Base-by-base conservation (phyloP, 768 basidiomycete genomes). In the Agaricus sinodeliciosus region DNA sequence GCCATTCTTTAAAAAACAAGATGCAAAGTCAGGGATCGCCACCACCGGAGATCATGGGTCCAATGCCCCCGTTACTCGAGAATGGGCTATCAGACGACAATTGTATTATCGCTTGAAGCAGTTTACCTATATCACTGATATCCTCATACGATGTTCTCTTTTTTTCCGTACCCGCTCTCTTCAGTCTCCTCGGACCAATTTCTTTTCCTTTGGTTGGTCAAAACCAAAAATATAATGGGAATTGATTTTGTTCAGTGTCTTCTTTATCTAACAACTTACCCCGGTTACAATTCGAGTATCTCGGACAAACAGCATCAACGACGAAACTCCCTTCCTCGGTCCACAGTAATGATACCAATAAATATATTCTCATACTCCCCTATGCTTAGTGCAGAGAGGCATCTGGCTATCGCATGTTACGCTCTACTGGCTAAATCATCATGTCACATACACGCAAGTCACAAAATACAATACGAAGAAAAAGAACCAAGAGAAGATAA, bases 41-140 rank as follows among this genome's bases (percentile, higher is more conserved):
- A 0, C 91, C 91, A 2, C 62, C 78, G 16, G 88, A 90, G 59
- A 77, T 93, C 46, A 91, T 93, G 87, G 91, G 90, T 1, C 79
- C 82, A 0, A 72, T 93, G 44, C 91, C 91, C 0, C 78, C 87
- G 2, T 88, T 86, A 2, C 55, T 67, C 25, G 68, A 66, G 2
- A 59, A 61, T 3, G 43, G 57, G 2, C 44, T 62, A 22, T 52
- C 54, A 8, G 62, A 63, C 4, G 67, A 65, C 40, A 59, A 59
- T 3, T 71, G 69, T 45, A 54, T 54, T 13, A 58, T 70, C 49
- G 65, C 63, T 26, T 70, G 55, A 43, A n/a, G 40, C 11, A 50
- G 15, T 41, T 7, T 26, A 37, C 40, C n/a, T 18, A 18, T 31
- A 31, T 31, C 31, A 31, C 31, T 11, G 31, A 28, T 25, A 37